Percentiles rank a stretch among this genome's conserved stretches.
Evolutionary conservation across 352 stramenopile genomes (phyloP).

Genomic region (Pythium scleroteichum): DNA sequence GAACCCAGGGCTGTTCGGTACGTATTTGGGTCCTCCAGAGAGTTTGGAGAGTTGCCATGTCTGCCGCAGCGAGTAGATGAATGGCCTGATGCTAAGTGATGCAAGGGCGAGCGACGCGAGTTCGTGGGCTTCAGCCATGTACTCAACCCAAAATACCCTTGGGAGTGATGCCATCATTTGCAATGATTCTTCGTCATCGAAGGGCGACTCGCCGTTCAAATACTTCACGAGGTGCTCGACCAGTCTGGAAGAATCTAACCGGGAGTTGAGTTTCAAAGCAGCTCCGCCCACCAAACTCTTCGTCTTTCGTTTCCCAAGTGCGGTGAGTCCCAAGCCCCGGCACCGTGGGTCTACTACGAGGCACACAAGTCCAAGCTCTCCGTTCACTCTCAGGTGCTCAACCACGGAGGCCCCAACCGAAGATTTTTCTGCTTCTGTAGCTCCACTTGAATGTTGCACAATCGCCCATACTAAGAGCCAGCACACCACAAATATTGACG

Average conservation of each 20-base stretch:
- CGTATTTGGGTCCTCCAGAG: neutral
- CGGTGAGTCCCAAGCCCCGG: constrained; percentile 35
- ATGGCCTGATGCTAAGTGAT: constrained; percentile 32
- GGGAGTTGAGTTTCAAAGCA: constrained; percentile 16
- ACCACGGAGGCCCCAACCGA: constrained; percentile 25
- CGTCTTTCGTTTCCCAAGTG: constrained; percentile 34
- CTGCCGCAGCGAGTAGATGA: constrained; percentile 31
- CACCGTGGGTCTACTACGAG: constrained; percentile 41
- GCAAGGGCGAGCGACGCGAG: constrained; percentile 38
- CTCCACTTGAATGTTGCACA: constrained; percentile 11
- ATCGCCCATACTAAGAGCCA: constrained; percentile 30
- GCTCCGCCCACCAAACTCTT: constrained; percentile 27
- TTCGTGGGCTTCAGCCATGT: constrained; percentile 30
- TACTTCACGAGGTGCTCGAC: constrained; percentile 45
- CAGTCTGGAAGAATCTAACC: constrained; percentile 23
- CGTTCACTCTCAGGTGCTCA: constrained; percentile 23
- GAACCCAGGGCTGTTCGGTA: too few relatives aligned
- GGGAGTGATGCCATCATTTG: constrained; percentile 41
- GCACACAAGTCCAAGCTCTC: constrained; percentile 33
- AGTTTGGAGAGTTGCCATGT: constrained; percentile 23
- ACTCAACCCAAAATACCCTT: constrained; percentile 52
- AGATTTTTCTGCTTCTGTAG: constrained; percentile 26
- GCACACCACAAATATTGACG: constrained; percentile 34
- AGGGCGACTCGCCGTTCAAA: constrained; percentile 35
- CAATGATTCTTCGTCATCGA: constrained; percentile 46